A percentile compares a stretch with the other conserved stretches of the same genome.
Conservation (phyloP, 306 rosid genomes). For the Cucurbita argyrosperma region DNA sequence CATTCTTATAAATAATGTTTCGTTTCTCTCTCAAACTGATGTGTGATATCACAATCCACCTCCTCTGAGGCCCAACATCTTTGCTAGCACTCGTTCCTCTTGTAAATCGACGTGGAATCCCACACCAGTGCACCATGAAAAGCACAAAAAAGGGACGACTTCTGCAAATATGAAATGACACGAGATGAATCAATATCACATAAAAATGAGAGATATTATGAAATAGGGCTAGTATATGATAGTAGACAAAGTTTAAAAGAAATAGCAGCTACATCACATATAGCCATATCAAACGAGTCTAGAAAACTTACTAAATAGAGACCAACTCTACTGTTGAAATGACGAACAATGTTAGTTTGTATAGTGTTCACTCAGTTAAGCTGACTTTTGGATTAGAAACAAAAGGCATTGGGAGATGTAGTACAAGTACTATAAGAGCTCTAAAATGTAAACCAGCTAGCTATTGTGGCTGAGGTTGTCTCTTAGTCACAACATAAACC, state of each 20-base stretch:
- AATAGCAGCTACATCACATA: neutral
- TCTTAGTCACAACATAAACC: neutral
- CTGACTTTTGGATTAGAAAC: neutral
- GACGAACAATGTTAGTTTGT: neutral
- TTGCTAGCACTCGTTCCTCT: too few relatives aligned
- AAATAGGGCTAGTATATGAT: neutral
- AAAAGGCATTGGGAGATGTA: neutral
- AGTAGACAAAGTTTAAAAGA: neutral
- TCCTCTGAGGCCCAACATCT: too few relatives aligned
- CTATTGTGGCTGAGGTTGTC: neutral
- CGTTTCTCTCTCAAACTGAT: too few relatives aligned
- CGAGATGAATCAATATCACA: neutral
- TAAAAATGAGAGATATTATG: neutral
- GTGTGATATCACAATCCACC: too few relatives aligned
- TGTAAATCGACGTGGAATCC: too few relatives aligned
- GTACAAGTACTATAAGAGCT: neutral
- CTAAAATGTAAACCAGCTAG: neutral
- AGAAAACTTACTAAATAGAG: neutral
- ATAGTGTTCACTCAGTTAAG: neutral
- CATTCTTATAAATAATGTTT: too few relatives aligned
- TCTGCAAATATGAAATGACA: neutral
- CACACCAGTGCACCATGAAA: neutral
- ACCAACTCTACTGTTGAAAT: neutral
- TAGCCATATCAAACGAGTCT: neutral
- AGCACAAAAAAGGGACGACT: neutral